Percentiles rank a stretch among this genome's conserved stretches.
Conservation (phyloP, 768 basidiomycete genomes). For the Gyrodon lividus region DNA sequence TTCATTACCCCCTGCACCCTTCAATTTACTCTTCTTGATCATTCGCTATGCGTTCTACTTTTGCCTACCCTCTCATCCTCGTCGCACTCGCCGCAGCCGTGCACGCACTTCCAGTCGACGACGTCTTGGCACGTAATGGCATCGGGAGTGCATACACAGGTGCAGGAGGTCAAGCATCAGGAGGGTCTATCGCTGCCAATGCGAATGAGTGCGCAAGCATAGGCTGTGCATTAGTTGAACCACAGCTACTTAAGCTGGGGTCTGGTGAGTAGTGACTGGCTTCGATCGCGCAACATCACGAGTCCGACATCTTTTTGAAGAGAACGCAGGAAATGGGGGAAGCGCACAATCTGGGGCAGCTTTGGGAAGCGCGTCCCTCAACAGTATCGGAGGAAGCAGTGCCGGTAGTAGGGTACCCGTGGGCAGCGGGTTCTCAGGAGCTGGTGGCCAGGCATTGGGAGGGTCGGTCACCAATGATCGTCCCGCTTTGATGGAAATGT, state of each 20-base stretch:
- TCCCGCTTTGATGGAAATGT: conserved; percentile 30
- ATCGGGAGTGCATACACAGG: conserved; percentile 12
- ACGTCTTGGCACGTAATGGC: conserved; percentile 14
- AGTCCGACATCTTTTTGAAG: conserved; percentile 7
- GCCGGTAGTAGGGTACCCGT: conserved; percentile 2
- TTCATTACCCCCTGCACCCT: not conserved
- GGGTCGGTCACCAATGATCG: conserved; percentile 5
- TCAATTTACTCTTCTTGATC: not conserved
- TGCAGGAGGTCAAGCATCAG: conserved; percentile 33
- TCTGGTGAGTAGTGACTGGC: conserved; percentile 12
- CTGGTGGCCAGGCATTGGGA: conserved; percentile 7
- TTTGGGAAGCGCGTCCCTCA: not conserved
- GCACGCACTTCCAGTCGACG: conserved; percentile 28
- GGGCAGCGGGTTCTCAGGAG: conserved; percentile 8
- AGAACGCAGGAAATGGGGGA: conserved; percentile 10
- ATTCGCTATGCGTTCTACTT: conserved; percentile 25
- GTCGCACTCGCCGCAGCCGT: conserved; percentile 24
- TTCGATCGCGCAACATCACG: not conserved
- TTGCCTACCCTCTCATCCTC: conserved; percentile 23
- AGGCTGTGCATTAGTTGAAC: not conserved
- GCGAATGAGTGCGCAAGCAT: conserved; percentile 1
- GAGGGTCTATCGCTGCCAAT: conserved; percentile 32
- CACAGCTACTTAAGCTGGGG: conserved; percentile 1
- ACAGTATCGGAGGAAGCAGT: not conserved
- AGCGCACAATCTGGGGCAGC: conserved; percentile 7